phyloP scores from a whole-genome alignment of 768 basidiomycete species.

The Boletus fagicola region DNA sequence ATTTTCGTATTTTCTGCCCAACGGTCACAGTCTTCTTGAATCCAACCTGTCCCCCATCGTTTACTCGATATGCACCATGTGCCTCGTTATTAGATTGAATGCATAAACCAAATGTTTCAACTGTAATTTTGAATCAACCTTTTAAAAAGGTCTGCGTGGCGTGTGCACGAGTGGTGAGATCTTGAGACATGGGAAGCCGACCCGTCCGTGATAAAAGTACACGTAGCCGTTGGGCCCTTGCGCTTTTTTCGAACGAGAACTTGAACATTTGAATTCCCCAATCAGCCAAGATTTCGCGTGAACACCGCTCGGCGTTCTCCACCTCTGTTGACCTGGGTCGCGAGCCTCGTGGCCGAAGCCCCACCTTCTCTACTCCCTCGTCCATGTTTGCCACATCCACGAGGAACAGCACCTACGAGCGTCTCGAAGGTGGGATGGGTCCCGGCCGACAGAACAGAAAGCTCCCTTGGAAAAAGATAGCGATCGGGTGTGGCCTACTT shows the following conservation, averaged over 20 bases:
- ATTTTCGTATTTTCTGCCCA: neutral
- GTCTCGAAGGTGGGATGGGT: conserved; percentile 61
- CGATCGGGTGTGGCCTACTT: conserved; percentile 53
- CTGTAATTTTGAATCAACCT: neutral
- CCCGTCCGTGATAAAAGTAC: neutral
- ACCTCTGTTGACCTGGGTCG: conserved; percentile 30
- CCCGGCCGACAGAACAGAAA: conserved; percentile 38
- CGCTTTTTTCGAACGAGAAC: neutral
- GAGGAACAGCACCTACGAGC: conserved; percentile 51
- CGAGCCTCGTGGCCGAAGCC: conserved; percentile 26
- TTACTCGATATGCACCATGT: conserved; percentile 8
- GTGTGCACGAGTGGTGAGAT: neutral
- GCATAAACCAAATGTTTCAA: neutral
- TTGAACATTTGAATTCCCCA: neutral
- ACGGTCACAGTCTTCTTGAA: neutral
- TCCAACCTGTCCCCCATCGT: neutral
- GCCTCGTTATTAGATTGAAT: conserved; percentile 4
- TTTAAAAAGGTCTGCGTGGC: neutral
- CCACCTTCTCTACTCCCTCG: conserved; percentile 1
- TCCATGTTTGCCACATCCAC: conserved; percentile 34
- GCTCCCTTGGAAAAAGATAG: conserved; percentile 65
- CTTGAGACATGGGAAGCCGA: neutral
- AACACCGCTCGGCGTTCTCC: conserved; percentile 25
- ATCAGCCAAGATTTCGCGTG: conserved; percentile 22
- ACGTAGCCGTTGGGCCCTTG: neutral